A percentile compares a stretch with the other conserved stretches of the same genome.
Conservation (phyloP, 2,329 filamentous ascomycete genomes). For the Colletotrichum liriopes region DNA sequence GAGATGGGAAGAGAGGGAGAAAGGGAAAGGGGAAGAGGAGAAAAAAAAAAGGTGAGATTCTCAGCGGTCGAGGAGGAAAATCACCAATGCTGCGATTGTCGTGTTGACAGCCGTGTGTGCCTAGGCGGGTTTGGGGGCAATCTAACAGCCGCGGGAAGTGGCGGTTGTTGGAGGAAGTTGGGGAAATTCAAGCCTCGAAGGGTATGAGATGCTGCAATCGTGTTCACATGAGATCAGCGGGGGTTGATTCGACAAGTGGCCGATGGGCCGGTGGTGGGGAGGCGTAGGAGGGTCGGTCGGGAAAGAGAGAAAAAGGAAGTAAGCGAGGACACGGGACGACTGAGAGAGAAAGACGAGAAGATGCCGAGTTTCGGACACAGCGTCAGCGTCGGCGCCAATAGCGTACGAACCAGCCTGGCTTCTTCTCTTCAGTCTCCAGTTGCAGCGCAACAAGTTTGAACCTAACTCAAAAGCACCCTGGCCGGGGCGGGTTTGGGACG, state of each 20-base stretch:
- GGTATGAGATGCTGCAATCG: constrained; percentile 36
- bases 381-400: constrained; percentile 11
- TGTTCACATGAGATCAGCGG: constrained; percentile 43
- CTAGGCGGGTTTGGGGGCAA: constrained; percentile 21
- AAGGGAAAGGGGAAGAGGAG: not conserved
- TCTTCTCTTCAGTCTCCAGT: not conserved
- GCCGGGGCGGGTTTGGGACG: not conserved
- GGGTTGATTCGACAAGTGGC: constrained; percentile 37
- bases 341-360: not conserved
- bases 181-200: constrained; percentile 30
- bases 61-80: constrained; percentile 9
- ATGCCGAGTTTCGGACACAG: constrained; percentile 40
- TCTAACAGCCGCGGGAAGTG: constrained; percentile 32
- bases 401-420: not conserved
- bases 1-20: not conserved
- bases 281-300: not conserved
- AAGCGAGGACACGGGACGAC: too few species aligned
- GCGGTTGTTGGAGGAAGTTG: constrained; percentile 33
- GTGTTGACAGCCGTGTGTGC: constrained; percentile 24
- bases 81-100: constrained; percentile 28
- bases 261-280: constrained; percentile 3
- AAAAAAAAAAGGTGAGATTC: constrained; percentile 11
- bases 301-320: not conserved
- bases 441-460: constrained; percentile 10
- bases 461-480: constrained; percentile 2